Evolutionary conservation across 2,329 filamentous ascomycete species (phyloP).

Genomic region (Trichoderma breve): DNA sequence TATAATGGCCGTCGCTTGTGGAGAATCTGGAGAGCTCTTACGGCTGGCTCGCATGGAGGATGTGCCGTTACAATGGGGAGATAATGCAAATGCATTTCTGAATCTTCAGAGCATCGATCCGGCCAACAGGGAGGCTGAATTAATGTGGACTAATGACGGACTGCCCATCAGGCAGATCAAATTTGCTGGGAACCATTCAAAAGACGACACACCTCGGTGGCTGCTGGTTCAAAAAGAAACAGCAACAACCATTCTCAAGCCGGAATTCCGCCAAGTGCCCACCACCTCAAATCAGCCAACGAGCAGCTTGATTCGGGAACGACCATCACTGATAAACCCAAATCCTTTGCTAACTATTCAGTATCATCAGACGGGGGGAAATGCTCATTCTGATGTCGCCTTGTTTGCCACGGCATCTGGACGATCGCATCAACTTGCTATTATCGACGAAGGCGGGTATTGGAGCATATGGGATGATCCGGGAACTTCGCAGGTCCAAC

Average conservation of each 20-base stretch:
- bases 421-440: conserved; percentile 59
- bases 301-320: conserved; percentile 24
- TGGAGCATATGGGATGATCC: conserved; percentile 68
- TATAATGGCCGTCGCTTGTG: conserved; percentile 49
- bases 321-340: conserved; percentile 52
- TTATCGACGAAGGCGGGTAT: conserved; percentile 62
- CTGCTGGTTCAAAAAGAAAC: conserved; percentile 53
- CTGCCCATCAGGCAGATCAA: conserved; percentile 52
- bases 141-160: conserved; percentile 54
- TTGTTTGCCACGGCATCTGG: conserved; percentile 55
- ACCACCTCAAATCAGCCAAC: background rate
- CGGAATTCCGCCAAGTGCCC: conserved; percentile 42
- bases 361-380: conserved; percentile 51
- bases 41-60: conserved; percentile 51
- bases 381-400: conserved; percentile 58
- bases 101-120: conserved; percentile 45
- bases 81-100: conserved; percentile 45
- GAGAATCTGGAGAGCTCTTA: conserved; percentile 58
- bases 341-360: conserved; percentile 56
- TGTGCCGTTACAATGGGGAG: conserved; percentile 55
- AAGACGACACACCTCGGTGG: conserved; percentile 45
- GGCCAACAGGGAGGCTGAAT: conserved; percentile 44
- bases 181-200: conserved; percentile 42
- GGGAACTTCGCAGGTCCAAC: conserved; percentile 35
- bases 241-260: conserved; percentile 52